Evolutionary conservation across 2,329 filamentous ascomycete genomes (phyloP), one percentile per base, ranked within the genome.

Genomic region (Stemphylium vesicarium): DNA sequence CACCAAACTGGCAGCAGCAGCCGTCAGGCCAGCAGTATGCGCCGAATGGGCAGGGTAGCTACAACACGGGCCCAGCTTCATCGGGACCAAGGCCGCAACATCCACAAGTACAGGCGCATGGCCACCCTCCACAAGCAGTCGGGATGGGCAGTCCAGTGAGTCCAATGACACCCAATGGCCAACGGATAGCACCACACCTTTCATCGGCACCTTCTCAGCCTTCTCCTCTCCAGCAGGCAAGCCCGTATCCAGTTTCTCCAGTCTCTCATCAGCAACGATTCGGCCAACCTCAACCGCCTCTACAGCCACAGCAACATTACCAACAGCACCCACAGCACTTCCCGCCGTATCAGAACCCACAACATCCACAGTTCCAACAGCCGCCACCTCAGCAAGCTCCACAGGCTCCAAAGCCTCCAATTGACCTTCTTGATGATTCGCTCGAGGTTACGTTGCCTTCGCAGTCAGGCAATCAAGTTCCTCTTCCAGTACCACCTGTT

Each of bases 401-500:
- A 8, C 57, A 54, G 11, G 56, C 56, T 37, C 63, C 56, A 8
- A 62, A 60, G 36, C 63, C 66, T 1, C 61, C 64, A 2, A 64
- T 70, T 15, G 85, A 89, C 64, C 81, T 89, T 41, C 80, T 90
- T 48, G 84, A 85, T 31, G 86, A 85, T 16, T 84, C 85, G 1
- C 85, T 88, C 50, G 83, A 87, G 56, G 77, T 86, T 5, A 80
- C 84, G 18, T 75, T 87, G 4, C 83, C 84, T 10, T 79, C 79
- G 6, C 78, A 77, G 56, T 64, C 61, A 7, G n/a, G 81, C 76
- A 22, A 81, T 75, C 22, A 83, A 77, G 44, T 65, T 24, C 78
- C 82, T 18, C 72, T 86, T 7, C 82, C 88, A 5, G 86, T 92
- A 0, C 94, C 95, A 0, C 93, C 94, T 0, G 92, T 97, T 29